phyloP scores from a whole-genome alignment of 805 yeast species.

The Sugiyamaella floridensis region DNA sequence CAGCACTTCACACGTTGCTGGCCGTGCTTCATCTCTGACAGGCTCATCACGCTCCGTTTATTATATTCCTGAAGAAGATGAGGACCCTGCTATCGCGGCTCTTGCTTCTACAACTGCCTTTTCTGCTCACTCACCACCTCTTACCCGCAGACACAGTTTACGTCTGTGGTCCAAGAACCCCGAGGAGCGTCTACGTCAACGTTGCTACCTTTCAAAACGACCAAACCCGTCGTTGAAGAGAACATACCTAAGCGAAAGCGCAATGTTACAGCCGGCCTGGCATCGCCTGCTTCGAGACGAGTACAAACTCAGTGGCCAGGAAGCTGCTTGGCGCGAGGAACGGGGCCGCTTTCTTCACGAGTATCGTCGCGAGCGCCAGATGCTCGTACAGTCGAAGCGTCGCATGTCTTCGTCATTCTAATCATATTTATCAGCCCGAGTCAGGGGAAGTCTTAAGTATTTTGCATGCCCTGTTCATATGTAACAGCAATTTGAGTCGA shows the following conservation, averaged over 20 bases:
- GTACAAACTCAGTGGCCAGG: conserved; percentile 18
- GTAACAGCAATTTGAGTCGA: too few relatives aligned
- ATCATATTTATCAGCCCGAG: neutral
- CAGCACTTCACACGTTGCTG: neutral
- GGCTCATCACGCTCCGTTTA: neutral
- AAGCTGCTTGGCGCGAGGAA: conserved; percentile 22
- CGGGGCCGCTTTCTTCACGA: conserved; percentile 20
- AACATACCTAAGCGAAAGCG: neutral
- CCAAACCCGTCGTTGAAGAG: conserved; percentile 18
- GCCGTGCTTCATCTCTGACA: neutral
- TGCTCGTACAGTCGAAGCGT: conserved; percentile 18
- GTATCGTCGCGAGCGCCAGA: conserved; percentile 21
- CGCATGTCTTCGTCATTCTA: conserved; percentile 9
- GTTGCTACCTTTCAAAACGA: conserved; percentile 17
- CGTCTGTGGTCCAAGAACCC: conserved; percentile 10
- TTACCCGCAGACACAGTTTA: neutral
- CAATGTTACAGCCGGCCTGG: conserved; percentile 20
- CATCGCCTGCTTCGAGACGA: conserved; percentile 21
- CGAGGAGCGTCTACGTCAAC: conserved; percentile 12
- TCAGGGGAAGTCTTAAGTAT: neutral
- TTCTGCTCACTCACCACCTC: neutral
- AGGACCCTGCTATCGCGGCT: neutral
- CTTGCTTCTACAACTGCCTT: neutral
- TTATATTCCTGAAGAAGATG: neutral
- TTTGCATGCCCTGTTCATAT: neutral